phyloP scores from a whole-genome alignment of 306 rosid genomes.

The Cicer pinnatifidum region DNA sequence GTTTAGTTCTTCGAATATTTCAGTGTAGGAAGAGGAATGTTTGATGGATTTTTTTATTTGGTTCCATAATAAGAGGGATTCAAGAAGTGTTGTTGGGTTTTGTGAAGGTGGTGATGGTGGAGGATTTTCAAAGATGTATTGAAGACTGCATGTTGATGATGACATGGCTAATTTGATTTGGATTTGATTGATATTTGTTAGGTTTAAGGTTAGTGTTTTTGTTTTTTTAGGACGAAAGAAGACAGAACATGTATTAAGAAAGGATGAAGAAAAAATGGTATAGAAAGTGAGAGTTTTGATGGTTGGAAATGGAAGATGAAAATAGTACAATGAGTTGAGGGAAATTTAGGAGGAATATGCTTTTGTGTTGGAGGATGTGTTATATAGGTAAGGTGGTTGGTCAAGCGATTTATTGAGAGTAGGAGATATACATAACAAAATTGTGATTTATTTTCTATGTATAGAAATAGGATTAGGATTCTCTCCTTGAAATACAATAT shows the following conservation, averaged over 20 bases:
- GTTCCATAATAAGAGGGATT: constrained; percentile 66
- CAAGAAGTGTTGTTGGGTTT: constrained; percentile 54
- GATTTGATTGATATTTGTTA: constrained; percentile 16
- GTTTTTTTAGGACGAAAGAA: background rate
- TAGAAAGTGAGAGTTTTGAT: constrained; percentile 5
- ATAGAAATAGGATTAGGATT: no score
- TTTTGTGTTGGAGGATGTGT: constrained; percentile 42
- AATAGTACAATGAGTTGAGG: constrained; percentile 46
- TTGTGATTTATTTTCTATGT: background rate
- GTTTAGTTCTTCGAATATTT: constrained; percentile 69
- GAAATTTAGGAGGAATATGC: constrained; percentile 49
- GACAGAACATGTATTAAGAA: background rate
- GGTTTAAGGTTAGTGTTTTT: background rate
- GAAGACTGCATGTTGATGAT: constrained; percentile 70
- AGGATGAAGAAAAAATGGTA: background rate
- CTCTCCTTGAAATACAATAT: no score
- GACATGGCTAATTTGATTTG: constrained; percentile 56
- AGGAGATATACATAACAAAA: background rate
- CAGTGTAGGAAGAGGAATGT: constrained; percentile 61
- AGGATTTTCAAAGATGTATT: constrained; percentile 72
- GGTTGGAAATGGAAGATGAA: constrained; percentile 47
- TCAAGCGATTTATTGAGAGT: constrained; percentile 37
- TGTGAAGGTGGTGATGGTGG: constrained; percentile 66
- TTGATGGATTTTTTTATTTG: constrained; percentile 48
- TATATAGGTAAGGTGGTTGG: constrained; percentile 57